These are phyloP conservation scores for Nitzschia inconspicua DNA, from an alignment of 108 stramenopile species.

Conservation along the genomic window DNA sequence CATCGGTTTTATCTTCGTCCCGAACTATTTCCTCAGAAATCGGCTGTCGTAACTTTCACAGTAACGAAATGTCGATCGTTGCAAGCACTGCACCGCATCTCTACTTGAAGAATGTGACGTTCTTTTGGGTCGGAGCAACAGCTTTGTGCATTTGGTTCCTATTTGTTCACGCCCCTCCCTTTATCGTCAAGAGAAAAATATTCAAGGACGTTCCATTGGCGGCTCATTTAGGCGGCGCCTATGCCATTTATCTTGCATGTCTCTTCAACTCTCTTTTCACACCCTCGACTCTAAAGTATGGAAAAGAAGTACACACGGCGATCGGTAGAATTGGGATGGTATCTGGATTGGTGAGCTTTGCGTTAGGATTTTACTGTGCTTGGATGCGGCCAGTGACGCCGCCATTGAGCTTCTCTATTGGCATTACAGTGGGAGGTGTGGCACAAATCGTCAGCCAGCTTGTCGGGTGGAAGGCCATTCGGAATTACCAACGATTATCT, in stretches of 20 bases:
- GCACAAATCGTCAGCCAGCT: constrained; percentile 12
- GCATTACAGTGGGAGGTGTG: constrained; percentile 22
- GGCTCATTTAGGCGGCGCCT: constrained; percentile 23
- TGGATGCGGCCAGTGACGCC: neutral
- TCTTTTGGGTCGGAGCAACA: constrained; percentile 7
- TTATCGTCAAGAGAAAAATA: constrained; percentile 3
- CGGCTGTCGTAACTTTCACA: no score
- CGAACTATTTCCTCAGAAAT: no score
- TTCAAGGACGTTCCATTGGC: neutral
- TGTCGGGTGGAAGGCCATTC: constrained; percentile 15
- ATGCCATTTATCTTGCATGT: constrained; percentile 28
- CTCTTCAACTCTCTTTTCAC: constrained; percentile 26
- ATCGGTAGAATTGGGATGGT: constrained; percentile 25
- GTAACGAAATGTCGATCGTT: no score
- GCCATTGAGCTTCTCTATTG: constrained; percentile 14
- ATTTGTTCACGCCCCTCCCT: constrained; percentile 20
- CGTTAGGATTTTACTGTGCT: constrained; percentile 5
- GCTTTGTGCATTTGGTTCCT: constrained; percentile 31
- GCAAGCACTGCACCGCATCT: no score
- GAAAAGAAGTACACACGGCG: constrained; percentile 9
- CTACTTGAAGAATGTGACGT: no score
- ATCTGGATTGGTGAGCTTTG: constrained; percentile 17
- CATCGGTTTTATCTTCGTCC: no score
- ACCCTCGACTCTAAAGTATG: constrained; percentile 14
- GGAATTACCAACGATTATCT: neutral